phyloP scores from a whole-genome alignment of 1,284 basidiomycete genomes.

The Leccinum angustisporum region DNA sequence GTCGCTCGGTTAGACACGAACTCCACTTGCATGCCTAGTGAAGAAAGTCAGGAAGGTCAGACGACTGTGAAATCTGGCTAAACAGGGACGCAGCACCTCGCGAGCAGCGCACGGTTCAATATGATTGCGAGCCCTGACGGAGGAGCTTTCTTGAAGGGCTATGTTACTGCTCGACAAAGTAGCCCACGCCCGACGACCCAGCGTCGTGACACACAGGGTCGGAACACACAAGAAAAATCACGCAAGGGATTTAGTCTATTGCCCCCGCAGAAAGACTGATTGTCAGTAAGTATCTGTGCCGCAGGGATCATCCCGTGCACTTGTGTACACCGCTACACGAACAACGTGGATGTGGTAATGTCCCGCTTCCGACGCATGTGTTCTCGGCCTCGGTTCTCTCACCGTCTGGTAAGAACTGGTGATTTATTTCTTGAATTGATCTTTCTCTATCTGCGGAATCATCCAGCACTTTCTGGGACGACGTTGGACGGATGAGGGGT shows the following conservation, averaged over 20 bases:
- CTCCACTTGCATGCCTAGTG: background rate
- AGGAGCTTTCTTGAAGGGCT: background rate
- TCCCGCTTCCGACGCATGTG: background rate
- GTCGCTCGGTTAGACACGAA: background rate
- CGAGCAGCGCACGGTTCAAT: background rate
- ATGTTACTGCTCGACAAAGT: background rate
- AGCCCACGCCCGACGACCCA: background rate
- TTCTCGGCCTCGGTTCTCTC: background rate
- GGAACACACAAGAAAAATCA: background rate
- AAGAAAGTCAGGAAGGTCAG: background rate
- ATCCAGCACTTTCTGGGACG: background rate
- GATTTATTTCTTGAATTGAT: background rate
- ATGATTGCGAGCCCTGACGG: background rate
- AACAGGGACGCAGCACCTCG: background rate
- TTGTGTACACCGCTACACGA: background rate
- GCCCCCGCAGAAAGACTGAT: background rate
- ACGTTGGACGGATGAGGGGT: too few species aligned
- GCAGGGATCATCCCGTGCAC: background rate
- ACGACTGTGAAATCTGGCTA: background rate
- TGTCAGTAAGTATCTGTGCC: background rate
- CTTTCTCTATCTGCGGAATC: background rate
- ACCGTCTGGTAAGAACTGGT: background rate
- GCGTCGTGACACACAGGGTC: background rate
- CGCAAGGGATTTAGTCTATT: background rate
- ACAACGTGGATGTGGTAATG: background rate